Percentiles rank a stretch among this genome's conserved stretches.
Conservation (phyloP, 345 rosid species). For the Camelina laxa region DNA sequence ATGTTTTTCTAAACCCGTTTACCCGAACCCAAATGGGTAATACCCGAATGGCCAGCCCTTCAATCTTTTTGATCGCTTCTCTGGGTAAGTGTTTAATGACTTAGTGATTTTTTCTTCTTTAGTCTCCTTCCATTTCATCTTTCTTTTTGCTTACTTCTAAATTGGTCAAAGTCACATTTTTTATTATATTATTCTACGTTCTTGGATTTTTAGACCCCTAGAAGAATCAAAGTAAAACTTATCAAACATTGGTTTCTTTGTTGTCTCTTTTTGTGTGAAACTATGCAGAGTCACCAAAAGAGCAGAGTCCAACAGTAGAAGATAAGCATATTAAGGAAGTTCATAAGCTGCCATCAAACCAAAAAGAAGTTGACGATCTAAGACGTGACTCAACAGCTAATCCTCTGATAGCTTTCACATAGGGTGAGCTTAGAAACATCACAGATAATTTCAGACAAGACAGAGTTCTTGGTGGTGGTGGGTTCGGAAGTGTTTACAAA, state of each 20-base stretch:
- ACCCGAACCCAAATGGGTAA: too few species aligned
- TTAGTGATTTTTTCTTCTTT: neutral
- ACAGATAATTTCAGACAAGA: slow-evolving; percentile 91
- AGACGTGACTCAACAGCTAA: slow-evolving; percentile 80
- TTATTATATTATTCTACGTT: neutral
- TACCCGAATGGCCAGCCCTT: too few species aligned
- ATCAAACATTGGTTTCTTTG: too few species aligned
- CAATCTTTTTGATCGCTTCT: too few species aligned
- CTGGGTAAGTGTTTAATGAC: too few species aligned
- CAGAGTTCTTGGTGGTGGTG: slow-evolving; percentile 93
- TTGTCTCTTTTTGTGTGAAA: too few species aligned
- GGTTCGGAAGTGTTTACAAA: slow-evolving; percentile 93
- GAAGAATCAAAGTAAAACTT: neutral
- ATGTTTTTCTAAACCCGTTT: too few species aligned
- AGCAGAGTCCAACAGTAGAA: slow-evolving; percentile 48
- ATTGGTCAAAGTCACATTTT: slow-evolving; percentile 25
- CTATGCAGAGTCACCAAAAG: slow-evolving; percentile 65
- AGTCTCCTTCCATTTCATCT: neutral
- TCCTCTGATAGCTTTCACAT: slow-evolving; percentile 84
- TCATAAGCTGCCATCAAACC: slow-evolving; percentile 81
- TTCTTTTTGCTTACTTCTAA: slow-evolving; percentile 35
- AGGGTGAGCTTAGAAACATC: slow-evolving; percentile 70
- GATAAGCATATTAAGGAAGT: slow-evolving; percentile 48
- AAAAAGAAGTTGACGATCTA: slow-evolving; percentile 91
- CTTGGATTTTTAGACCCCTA: slow-evolving; percentile 7